phyloP scores from a whole-genome alignment of 768 basidiomycete species.

The Porpolomopsis calyptriformis region DNA sequence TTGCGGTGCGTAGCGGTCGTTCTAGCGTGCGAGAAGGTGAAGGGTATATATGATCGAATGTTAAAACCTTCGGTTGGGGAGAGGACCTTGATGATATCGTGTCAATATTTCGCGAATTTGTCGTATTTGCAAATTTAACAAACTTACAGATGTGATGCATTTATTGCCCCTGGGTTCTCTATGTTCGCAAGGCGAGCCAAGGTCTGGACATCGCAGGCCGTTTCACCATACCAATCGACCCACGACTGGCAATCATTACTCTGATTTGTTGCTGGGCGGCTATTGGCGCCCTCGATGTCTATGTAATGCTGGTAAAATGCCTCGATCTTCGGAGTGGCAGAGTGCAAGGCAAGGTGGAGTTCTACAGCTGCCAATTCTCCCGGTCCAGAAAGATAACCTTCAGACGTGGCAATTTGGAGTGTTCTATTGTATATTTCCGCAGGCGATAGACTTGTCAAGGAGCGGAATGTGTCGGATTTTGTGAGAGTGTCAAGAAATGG shows the following conservation, averaged over 20 bases:
- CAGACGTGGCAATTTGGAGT: conserved; percentile 37
- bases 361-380: conserved; percentile 49
- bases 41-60: conserved; percentile 72
- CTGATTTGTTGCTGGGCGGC: conserved; percentile 14
- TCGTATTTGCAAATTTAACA: background rate
- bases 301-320: conserved; percentile 73
- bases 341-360: conserved; percentile 67
- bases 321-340: conserved; percentile 69
- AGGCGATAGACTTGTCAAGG: conserved; percentile 27
- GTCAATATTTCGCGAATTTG: background rate
- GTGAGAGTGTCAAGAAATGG: conserved; percentile 60
- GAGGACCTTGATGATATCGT: conserved; percentile 15
- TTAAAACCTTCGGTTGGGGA: conserved; percentile 39
- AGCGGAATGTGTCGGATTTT: conserved; percentile 32
- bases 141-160: conserved; percentile 20
- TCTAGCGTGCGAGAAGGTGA: conserved; percentile 33
- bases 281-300: conserved; percentile 21
- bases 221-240: conserved; percentile 77
- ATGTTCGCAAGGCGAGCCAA: conserved; percentile 45
- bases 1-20: conserved; percentile 49
- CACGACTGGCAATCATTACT: conserved; percentile 49
- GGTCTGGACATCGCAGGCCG: conserved; percentile 56
- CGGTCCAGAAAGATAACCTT: conserved; percentile 38
- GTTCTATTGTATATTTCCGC: conserved; percentile 46
- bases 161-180: conserved; percentile 23